A percentile compares a stretch with the other conserved stretches of the same genome.
Conservation (phyloP, 805 yeast genomes). For the Starmerella geochares region DNA sequence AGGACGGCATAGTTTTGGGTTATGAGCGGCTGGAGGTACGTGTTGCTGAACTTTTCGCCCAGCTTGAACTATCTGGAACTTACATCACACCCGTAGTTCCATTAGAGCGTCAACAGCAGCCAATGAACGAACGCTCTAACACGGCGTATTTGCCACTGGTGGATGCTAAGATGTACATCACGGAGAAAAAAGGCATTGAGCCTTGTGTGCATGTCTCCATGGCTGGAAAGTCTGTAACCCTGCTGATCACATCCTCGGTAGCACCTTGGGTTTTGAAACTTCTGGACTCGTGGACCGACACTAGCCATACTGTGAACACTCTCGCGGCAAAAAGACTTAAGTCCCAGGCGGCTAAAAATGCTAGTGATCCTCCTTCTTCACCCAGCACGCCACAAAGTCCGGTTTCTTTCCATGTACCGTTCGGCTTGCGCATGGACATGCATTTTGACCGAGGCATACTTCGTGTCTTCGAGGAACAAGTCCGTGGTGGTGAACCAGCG, state of each 20-base stretch:
- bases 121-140: conserved; percentile 26
- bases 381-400: not conserved
- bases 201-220: conserved; percentile 20
- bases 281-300: conserved; percentile 35
- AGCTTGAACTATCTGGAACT: conserved; percentile 56
- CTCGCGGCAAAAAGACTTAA: not conserved
- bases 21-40: conserved; percentile 63
- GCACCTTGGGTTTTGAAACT: conserved; percentile 42
- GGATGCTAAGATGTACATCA: conserved; percentile 19
- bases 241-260: conserved; percentile 26
- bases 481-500: conserved; percentile 21
- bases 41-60: conserved; percentile 52
- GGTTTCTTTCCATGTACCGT: conserved; percentile 8
- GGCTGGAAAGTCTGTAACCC: conserved; percentile 27
- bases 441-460: conserved; percentile 22
- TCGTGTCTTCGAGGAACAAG: conserved; percentile 25
- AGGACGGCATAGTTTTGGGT: conserved; percentile 71
- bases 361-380: not conserved
- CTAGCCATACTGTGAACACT: conserved; percentile 5
- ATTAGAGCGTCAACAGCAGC: not conserved
- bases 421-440: conserved; percentile 8
- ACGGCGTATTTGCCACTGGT: conserved; percentile 28
- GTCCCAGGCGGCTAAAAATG: not conserved
- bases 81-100: conserved; percentile 47
- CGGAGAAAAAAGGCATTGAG: conserved; percentile 7